Evolutionary conservation across 2,329 filamentous ascomycete genomes (phyloP), one percentile per base, ranked within the genome.

Genomic region (Sarocladiaceae sp.): DNA sequence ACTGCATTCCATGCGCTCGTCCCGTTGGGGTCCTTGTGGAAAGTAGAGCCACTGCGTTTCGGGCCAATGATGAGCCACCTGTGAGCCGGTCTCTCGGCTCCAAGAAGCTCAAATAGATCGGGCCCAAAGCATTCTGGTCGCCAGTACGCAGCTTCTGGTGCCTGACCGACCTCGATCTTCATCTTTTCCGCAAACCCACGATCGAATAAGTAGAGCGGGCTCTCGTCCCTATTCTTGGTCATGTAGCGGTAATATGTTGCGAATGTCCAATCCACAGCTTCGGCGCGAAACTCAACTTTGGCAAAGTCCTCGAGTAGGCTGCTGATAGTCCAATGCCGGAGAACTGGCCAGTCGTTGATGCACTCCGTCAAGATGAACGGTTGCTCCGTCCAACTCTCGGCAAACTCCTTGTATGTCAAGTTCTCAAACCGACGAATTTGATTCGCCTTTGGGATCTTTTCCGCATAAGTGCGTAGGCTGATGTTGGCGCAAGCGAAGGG

Each of bases 1-100:
- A 96, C 88, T 1, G 90, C 91, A 60, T 97, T 97, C 93, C 91
- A 97, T 0, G 93, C 91, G 55, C 82, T 84, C 15, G 80, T 83
- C 15, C 66, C 82, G 53, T 83, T 84, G 18, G 80, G 80, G 48
- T 84, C 80, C 60, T 96, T 96, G 69, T 97, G 91, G 60, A 96
- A 97, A 4, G 90, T 96, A 52, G 87, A 94, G 23, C 91, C 91
- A 57, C 88, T 94, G 47, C 89, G 75, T 50, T 83, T 80, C 1
- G 91, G 89, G 1, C 91, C 90, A 51, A 96, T 76, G 56, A 97
- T 95, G 49, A 97, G 73, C 93, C 91, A 97, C 48, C 89, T 81
- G 57, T 88, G 83, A 50, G 95, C 89, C 2, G 91, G 91, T 44
- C 91, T 78, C 58, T 94, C 80, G 12, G 74, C 60, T 9, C 83